Percentiles rank a stretch among this genome's conserved stretches.
Evolutionary conservation across 805 yeast genomes (phyloP).

Genomic region (Danielia reshetovae): DNA sequence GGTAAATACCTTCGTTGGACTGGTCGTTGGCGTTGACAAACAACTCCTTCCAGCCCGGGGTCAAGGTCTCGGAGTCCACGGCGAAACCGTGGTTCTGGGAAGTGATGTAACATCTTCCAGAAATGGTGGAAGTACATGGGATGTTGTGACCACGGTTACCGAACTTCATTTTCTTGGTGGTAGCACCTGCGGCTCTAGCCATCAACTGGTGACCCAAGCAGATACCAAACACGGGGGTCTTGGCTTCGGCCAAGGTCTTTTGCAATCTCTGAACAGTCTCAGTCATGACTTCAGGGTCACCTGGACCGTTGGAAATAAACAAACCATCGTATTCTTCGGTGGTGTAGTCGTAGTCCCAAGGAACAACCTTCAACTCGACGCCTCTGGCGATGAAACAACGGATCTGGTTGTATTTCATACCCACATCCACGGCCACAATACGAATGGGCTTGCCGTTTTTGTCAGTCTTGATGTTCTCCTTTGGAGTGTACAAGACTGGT

Average conservation of each 20-base stretch:
- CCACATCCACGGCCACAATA: conserved; percentile 91
- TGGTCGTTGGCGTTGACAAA: conserved; percentile 96
- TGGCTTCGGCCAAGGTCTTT: conserved; percentile 55
- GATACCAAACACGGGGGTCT: conserved; percentile 93
- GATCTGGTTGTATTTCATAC: conserved; percentile 97
- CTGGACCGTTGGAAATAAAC: conserved; percentile 97
- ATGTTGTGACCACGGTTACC: conserved; percentile 99
- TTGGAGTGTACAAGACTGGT: conserved; percentile 76
- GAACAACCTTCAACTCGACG: conserved; percentile 92
- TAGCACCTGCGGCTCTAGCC: conserved; percentile 94
- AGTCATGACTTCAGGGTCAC: conserved; percentile 90
- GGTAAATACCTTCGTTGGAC: conserved; percentile 97
- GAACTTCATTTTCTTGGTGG: conserved; percentile 85
- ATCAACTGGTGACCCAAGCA: conserved; percentile 97
- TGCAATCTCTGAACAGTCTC: conserved; percentile 60
- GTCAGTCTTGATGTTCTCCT: conserved; percentile 48
- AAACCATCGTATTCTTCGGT: conserved; percentile 87
- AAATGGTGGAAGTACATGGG: conserved; percentile 84
- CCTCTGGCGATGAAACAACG: conserved; percentile 96
- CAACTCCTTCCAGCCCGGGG: conserved; percentile 84
- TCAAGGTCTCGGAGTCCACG: conserved; percentile 76
- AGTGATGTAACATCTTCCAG: conserved; percentile 97
- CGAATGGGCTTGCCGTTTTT: conserved; percentile 74
- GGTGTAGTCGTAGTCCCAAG: conserved; percentile 88
- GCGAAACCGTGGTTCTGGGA: conserved; percentile 99